A percentile compares a stretch with the other conserved stretches of the same genome.
phyloP scores from a whole-genome alignment of 345 rosid genomes.

The Aquilaria sinensis region DNA sequence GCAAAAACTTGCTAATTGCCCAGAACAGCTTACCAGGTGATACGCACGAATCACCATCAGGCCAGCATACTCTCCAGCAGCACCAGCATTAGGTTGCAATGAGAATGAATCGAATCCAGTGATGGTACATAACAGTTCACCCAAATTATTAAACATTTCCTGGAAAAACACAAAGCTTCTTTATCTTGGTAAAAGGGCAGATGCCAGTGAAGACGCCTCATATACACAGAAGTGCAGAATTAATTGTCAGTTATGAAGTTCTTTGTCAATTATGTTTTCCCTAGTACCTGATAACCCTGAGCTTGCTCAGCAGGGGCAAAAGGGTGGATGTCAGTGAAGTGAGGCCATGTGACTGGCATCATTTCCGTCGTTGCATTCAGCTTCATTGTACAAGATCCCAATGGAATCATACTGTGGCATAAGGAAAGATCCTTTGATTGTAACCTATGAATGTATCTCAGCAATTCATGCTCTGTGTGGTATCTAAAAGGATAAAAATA shows the following conservation, averaged over 20 bases:
- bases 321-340: constrained; percentile 85
- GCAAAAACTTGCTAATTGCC: neutral
- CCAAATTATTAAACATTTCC: constrained; percentile 96
- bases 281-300: constrained; percentile 75
- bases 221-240: neutral
- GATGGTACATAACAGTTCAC: constrained; percentile 73
- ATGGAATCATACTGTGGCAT: constrained; percentile 99
- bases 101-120: constrained; percentile 99
- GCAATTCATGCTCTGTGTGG: constrained; percentile 95
- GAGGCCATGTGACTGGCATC: constrained; percentile 97
- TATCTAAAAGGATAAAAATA: constrained; percentile 33
- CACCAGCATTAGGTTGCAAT: constrained; percentile 99
- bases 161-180: constrained; percentile 22
- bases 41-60: constrained; percentile 98
- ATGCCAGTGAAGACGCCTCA: neutral
- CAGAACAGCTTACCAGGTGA: constrained; percentile 54
- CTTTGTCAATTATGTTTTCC: neutral
- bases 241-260: neutral
- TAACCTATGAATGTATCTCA: constrained; percentile 70
- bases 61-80: constrained; percentile 98
- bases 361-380: constrained; percentile 95
- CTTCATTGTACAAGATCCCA: constrained; percentile 99
- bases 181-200: constrained; percentile 11
- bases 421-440: constrained; percentile 90
- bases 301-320: constrained; percentile 84